Base-by-base conservation (phyloP, 805 yeast species). In the Metschnikowia proteae region DNA sequence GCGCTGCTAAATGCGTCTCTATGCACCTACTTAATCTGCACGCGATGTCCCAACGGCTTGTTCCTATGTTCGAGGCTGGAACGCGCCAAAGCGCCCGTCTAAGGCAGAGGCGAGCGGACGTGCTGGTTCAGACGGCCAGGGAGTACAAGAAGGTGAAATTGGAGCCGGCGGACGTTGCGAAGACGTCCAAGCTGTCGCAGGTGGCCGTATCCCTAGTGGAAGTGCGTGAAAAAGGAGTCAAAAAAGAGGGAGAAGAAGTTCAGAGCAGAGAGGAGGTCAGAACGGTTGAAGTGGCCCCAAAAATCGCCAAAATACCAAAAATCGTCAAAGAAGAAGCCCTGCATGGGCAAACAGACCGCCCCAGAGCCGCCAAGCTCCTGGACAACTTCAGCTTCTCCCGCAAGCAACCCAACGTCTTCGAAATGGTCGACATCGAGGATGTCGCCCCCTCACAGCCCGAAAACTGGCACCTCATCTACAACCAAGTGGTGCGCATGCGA, bases 401-500 rank as follows among this genome's bases (percentile, higher is more conserved):
- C n/a, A 41, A 32, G 26, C 44, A 45, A 3, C 51, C 58, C n/a
- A 54, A 54, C 31, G 44, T 48, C 1, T 56, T 56, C 26, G 33
- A 40, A 9, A 50, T 49, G 3, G 54, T 50, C 11, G 25, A 43
- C 5, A 43, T 45, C 5, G 32, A 35, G 22, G 52, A 54, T 10
- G 49, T 54, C 4, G 17, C 35, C 8, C 37, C 41, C 6, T 26
- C 22, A 6, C 59, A 55, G 27, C 59, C 59, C 11, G 37, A 46
- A 9, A 75, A 78, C 54, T 86, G 86, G 71, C 64, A 68, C 50
- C 70, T 74, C 2, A 77, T 84, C 39, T 86, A 84, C 58, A 70
- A 80, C 44, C 79, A 73, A 50, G 71, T 90, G 31, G 81, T 82
- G 46, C 68, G 65, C 23, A 86, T 89, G 94, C 73, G 97, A 50